Percentiles rank a stretch among this genome's conserved stretches.
Evolutionary conservation across 2,329 filamentous ascomycete species (phyloP).

Genomic region (Talaromyces amestolkiae): DNA sequence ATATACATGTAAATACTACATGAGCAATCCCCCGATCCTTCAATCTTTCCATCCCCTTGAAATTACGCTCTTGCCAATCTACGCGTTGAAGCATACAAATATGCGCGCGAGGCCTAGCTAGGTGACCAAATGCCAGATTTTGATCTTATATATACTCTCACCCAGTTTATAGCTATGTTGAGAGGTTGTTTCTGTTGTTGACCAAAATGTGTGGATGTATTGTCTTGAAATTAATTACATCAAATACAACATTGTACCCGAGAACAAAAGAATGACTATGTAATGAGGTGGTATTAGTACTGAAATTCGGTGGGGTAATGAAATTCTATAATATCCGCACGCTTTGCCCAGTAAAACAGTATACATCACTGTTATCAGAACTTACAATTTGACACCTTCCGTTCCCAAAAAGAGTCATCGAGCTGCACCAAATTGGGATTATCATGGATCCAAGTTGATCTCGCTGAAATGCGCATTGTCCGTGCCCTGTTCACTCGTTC

Average conservation of each 20-base stretch:
- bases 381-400: background rate
- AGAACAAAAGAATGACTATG: background rate
- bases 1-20: no score
- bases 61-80: background rate
- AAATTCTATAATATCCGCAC: background rate
- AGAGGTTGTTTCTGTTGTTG: background rate
- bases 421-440: background rate
- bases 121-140: background rate
- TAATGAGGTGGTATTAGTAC: background rate
- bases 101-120: background rate
- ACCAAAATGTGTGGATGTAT: background rate
- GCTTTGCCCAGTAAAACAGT: background rate
- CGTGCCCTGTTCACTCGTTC: slow-evolving; percentile 25
- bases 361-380: background rate
- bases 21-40: background rate
- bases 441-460: background rate
- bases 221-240: background rate
- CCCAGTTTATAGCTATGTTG: background rate
- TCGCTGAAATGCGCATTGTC: slow-evolving; percentile 29
- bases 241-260: background rate
- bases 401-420: background rate
- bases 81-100: background rate
- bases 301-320: background rate
- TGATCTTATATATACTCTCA: background rate
- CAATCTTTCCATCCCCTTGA: background rate